A percentile compares a stretch with the other conserved stretches of the same genome.
phyloP scores from a whole-genome alignment of 2,329 filamentous ascomycete species.

The Colletotrichum melonis region DNA sequence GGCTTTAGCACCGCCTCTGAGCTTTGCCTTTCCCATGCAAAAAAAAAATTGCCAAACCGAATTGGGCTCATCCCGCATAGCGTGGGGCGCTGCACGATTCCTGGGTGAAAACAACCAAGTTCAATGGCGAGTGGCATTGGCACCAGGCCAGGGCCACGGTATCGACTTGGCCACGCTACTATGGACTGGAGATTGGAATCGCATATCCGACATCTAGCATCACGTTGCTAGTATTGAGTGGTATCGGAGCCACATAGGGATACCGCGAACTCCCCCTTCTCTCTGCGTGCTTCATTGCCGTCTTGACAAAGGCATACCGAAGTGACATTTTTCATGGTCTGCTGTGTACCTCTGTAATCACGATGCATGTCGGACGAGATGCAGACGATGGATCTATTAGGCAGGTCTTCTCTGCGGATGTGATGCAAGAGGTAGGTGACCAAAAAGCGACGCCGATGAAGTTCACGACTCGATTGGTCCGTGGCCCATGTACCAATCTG shows the following conservation, averaged over 20 bases:
- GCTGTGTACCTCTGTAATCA: background rate
- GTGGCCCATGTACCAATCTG: background rate
- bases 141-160: background rate
- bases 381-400: background rate
- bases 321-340: background rate
- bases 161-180: conserved; percentile 1
- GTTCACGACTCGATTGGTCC: background rate
- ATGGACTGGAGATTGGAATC: conserved; percentile 20
- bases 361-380: background rate
- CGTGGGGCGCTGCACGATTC: conserved; percentile 22
- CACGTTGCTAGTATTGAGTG: conserved; percentile 26
- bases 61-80: conserved; percentile 27
- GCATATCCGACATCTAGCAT: conserved; percentile 23
- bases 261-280: background rate
- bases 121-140: background rate
- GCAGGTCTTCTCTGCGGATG: conserved; percentile 3
- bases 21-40: background rate
- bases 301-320: background rate
- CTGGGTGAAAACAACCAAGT: conserved; percentile 13
- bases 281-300: background rate
- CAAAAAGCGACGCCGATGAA: background rate
- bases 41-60: background rate
- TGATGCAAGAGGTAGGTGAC: conserved; percentile 10
- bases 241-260: conserved; percentile 9
- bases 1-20: background rate